Evolutionary conservation across 2,329 filamentous ascomycete genomes (phyloP).

Genomic region (Fusarium coffeatum): DNA sequence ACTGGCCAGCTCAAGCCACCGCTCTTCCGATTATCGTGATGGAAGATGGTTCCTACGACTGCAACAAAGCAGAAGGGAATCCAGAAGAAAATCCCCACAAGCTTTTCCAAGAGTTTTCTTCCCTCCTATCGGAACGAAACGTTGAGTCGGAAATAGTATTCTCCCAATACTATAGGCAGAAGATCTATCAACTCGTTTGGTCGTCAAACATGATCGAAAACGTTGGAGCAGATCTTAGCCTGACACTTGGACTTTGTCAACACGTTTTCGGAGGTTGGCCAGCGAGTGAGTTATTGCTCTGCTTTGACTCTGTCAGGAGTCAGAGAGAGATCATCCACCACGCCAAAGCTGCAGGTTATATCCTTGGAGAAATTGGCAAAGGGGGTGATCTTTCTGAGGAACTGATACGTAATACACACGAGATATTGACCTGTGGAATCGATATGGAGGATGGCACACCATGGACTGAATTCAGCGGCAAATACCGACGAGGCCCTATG

Average conservation of each 20-base stretch:
- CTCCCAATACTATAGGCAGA: neutral
- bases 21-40: neutral
- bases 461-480: slow-evolving; percentile 29
- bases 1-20: neutral
- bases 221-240: neutral
- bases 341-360: slow-evolving; percentile 24
- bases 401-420: slow-evolving; percentile 42
- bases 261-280: neutral
- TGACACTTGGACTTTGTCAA: neutral
- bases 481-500: slow-evolving; percentile 43
- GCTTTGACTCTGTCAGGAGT: neutral
- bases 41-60: neutral
- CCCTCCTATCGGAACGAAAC: neutral
- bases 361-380: slow-evolving; percentile 23
- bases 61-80: neutral
- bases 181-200: neutral
- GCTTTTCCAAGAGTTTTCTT: neutral
- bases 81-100: neutral
- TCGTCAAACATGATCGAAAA: neutral
- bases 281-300: neutral
- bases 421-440: slow-evolving; percentile 29
- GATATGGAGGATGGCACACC: neutral
- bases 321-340: slow-evolving; percentile 32
- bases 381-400: slow-evolving; percentile 31
- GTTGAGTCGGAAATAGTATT: neutral